These are phyloP conservation scores for Xylaria scruposa DNA, from an alignment of 495 filamentous ascomycete species.

Conservation along the genomic window DNA sequence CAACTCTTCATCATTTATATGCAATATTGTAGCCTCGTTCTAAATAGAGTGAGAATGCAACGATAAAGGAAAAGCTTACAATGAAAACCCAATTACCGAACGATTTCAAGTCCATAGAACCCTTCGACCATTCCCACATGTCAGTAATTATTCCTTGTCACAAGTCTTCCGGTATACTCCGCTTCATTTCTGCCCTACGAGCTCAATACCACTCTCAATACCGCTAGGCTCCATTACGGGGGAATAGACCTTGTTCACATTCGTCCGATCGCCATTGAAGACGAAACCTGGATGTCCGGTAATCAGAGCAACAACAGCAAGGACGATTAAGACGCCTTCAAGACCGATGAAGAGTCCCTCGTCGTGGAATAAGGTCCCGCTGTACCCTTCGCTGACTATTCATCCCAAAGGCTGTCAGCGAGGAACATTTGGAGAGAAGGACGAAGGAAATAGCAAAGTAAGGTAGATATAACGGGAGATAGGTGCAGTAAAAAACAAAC, in stretches of 20 bases:
- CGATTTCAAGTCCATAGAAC: no score
- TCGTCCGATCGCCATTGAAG: conserved; percentile 4
- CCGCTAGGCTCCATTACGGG: no score
- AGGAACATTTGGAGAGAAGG: background rate
- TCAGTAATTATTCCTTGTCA: background rate
- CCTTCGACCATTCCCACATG: no score
- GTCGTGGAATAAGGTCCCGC: conserved; percentile 48
- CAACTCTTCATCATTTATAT: no score
- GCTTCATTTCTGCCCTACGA: background rate
- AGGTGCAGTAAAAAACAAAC: background rate
- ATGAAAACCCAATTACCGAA: no score
- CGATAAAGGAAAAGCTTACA: no score
- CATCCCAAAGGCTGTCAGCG: conserved; percentile 41
- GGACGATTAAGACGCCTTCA: conserved; percentile 43
- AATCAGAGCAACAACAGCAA: conserved; percentile 37
- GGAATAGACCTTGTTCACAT: background rate
- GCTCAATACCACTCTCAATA: conserved; percentile 7
- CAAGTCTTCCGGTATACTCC: no score
- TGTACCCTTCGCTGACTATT: conserved; percentile 49
- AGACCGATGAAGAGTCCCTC: conserved; percentile 54
- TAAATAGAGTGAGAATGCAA: no score
- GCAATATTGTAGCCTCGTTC: no score
- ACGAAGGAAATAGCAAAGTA: background rate
- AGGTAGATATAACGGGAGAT: background rate
- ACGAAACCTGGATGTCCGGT: conserved; percentile 43